phyloP scores from a whole-genome alignment of 768 basidiomycete genomes.

The Termitomyces eurrhizus region DNA sequence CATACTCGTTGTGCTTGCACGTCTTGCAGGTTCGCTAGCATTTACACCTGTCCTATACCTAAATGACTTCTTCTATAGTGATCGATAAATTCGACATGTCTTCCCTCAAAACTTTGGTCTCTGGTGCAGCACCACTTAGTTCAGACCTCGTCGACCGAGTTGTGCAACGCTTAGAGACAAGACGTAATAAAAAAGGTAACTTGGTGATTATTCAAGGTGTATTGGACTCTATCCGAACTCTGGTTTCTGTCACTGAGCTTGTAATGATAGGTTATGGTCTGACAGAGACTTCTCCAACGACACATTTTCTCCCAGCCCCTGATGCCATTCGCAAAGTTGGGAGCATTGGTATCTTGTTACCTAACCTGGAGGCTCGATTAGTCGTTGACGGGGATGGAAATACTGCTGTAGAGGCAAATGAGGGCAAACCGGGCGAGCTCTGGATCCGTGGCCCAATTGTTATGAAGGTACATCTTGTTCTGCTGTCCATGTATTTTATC shows the following conservation, averaged over 20 bases:
- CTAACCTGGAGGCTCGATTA: constrained; percentile 73
- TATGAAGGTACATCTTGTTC: constrained; percentile 56
- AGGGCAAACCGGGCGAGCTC: constrained; percentile 69
- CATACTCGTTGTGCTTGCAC: constrained; percentile 68
- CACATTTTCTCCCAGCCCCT: constrained; percentile 47
- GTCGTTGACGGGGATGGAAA: constrained; percentile 56
- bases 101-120: constrained; percentile 54
- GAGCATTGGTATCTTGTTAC: constrained; percentile 63
- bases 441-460: constrained; percentile 77
- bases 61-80: constrained; percentile 29
- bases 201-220: constrained; percentile 27
- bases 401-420: constrained; percentile 38
- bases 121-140: constrained; percentile 81
- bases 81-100: constrained; percentile 66
- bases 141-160: constrained; percentile 54
- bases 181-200: constrained; percentile 35
- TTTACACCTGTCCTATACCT: no score
- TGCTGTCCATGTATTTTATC: background rate
- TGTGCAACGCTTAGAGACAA: constrained; percentile 28
- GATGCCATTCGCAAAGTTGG: constrained; percentile 51
- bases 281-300: constrained; percentile 79
- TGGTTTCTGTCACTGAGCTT: background rate
- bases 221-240: no score
- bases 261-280: constrained; percentile 59
- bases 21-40: constrained; percentile 55